Conservation (phyloP, 768 basidiomycete species). For the Mycena kentingensis region DNA sequence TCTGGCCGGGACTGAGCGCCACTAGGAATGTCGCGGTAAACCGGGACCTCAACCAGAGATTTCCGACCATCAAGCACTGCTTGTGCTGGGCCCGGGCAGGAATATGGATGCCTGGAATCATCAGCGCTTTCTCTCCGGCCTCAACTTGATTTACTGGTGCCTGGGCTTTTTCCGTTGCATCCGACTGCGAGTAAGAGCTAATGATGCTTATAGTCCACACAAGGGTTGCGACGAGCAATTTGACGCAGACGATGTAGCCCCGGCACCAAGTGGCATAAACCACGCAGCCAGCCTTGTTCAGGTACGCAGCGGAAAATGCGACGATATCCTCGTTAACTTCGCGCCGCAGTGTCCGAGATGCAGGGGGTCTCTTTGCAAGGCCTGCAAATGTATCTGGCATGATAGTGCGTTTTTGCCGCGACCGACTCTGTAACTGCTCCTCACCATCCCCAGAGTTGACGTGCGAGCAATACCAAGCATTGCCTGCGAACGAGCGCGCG, state of each 20-base stretch:
- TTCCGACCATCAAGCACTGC: conserved; percentile 19
- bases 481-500: conserved; percentile 17
- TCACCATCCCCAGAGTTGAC: conserved; percentile 16
- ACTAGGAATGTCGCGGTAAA: conserved; percentile 19
- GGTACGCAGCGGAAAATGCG: background rate
- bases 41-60: conserved; percentile 22
- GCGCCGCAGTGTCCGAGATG: conserved; percentile 24
- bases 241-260: conserved; percentile 23
- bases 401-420: conserved; percentile 23
- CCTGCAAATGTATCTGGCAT: conserved; percentile 25
- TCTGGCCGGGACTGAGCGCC: background rate
- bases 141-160: conserved; percentile 26
- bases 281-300: conserved; percentile 19
- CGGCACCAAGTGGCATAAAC: conserved; percentile 18
- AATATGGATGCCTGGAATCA: conserved; percentile 28
- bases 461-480: conserved; percentile 23
- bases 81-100: conserved; percentile 23
- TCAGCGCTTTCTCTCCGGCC: conserved; percentile 20
- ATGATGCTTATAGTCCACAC: conserved; percentile 18
- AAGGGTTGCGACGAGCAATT: conserved; percentile 26
- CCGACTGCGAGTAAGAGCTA: background rate
- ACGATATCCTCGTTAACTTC: background rate
- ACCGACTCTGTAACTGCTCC: too few species aligned
- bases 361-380: conserved; percentile 19
- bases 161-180: background rate